Conservation (phyloP, 495 filamentous ascomycete genomes). For the Hyaloscypha hepaticicola region DNA sequence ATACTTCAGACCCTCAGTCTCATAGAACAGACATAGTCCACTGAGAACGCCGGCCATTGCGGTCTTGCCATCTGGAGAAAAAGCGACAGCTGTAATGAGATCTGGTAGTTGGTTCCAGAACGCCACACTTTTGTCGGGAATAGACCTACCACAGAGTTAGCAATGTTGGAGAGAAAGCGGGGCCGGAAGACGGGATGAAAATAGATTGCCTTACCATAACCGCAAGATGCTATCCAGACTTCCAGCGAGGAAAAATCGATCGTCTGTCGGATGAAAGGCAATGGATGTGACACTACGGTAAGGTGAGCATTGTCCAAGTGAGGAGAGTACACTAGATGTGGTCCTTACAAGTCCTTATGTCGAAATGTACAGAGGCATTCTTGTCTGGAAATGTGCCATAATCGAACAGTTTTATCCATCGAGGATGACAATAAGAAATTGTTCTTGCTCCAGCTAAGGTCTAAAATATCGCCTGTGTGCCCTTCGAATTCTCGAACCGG, state of each 20-base stretch:
- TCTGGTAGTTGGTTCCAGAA: constrained; percentile 82
- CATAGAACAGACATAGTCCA: constrained; percentile 87
- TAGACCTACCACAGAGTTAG: constrained; percentile 49
- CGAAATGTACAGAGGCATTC: constrained; percentile 96
- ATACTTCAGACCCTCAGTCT: constrained; percentile 87
- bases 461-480: constrained; percentile 84
- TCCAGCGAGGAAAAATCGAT: constrained; percentile 94
- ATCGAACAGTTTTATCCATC: constrained; percentile 89
- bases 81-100: constrained; percentile 85
- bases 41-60: constrained; percentile 87
- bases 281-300: constrained; percentile 70
- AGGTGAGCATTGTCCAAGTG: neutral
- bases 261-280: constrained; percentile 91
- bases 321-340: neutral
- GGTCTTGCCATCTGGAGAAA: constrained; percentile 87
- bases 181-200: neutral
- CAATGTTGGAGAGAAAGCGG: neutral
- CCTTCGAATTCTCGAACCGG: constrained; percentile 78
- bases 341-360: constrained; percentile 74
- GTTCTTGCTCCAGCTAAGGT: constrained; percentile 98
- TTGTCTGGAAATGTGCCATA: constrained; percentile 85
- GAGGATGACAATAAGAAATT: constrained; percentile 96
- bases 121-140: constrained; percentile 92
- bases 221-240: constrained; percentile 90
- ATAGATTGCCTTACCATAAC: constrained; percentile 56